Conservation (phyloP, 495 filamentous ascomycete species). For the Penicillium robsamsonii region DNA sequence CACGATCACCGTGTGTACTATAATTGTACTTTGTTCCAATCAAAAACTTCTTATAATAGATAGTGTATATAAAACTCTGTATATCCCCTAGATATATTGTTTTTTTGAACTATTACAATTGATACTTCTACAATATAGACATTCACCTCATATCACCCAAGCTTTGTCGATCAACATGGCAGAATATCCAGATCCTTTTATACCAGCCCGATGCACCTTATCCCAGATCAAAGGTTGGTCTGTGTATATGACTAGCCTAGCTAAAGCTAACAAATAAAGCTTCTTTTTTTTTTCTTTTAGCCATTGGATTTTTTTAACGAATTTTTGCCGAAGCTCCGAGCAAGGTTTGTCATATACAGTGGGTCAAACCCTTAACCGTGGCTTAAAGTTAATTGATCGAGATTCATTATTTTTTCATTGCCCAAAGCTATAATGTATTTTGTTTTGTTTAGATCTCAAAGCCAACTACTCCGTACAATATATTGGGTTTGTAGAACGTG, state of each 20-base stretch:
- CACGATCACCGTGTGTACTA: not conserved
- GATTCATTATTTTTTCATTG: not conserved
- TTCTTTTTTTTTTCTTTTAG: not conserved
- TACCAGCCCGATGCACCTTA: not conserved
- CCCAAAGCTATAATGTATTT: not conserved
- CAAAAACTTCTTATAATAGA: not conserved
- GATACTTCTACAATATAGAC: no score
- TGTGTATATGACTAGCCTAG: not conserved
- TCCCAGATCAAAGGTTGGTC: slow-evolving; percentile 4
- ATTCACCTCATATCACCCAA: not conserved
- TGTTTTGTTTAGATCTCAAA: not conserved
- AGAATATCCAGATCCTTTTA: not conserved
- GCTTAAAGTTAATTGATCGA: slow-evolving; percentile 2
- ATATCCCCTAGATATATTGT: not conserved
- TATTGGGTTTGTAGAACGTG: not conserved
- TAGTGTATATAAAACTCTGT: not conserved
- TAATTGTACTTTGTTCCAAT: not conserved
- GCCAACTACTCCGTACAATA: not conserved
- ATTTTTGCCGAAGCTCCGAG: slow-evolving; percentile 9
- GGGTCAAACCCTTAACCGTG: slow-evolving; percentile 9
- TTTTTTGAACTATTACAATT: no score
- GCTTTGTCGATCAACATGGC: not conserved
- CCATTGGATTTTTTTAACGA: not conserved
- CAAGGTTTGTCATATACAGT: slow-evolving; percentile 4
- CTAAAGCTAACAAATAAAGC: slow-evolving; percentile 1